Conservation (phyloP, 176 grass and related monocot genomes). For the Lolium multiflorum region DNA sequence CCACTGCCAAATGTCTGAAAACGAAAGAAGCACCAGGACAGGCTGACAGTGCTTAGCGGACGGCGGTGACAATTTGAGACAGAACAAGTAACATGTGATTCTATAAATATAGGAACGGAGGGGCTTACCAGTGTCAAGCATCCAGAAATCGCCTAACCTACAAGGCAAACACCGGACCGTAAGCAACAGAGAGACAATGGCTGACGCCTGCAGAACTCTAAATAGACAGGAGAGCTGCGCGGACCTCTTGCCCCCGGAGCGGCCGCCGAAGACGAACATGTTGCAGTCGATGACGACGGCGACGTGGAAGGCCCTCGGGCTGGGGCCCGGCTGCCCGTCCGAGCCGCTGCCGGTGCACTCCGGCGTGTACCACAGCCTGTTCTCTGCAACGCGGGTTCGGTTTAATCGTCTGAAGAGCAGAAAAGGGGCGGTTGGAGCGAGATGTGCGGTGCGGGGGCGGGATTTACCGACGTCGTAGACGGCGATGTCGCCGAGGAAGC, state of each 20-base stretch:
- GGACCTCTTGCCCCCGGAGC: slow-evolving; percentile 82
- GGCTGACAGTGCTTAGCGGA: background rate
- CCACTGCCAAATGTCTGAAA: slow-evolving; percentile 96
- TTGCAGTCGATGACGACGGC: slow-evolving; percentile 76
- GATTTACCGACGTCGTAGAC: slow-evolving; percentile 84
- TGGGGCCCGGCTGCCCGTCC: slow-evolving; percentile 70
- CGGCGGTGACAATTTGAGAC: background rate
- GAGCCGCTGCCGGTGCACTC: slow-evolving; percentile 74
- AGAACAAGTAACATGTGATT: background rate
- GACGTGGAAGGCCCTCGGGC: slow-evolving; percentile 86
- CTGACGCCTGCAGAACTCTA: background rate
- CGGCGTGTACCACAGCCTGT: slow-evolving; percentile 88
- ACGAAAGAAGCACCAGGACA: slow-evolving; percentile 29
- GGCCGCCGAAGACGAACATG: slow-evolving; percentile 85
- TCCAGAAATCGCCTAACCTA: slow-evolving; percentile 98
- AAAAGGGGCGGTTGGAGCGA: background rate
- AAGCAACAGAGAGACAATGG: slow-evolving; percentile 21
- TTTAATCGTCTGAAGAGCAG: background rate
- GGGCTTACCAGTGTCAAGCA: slow-evolving; percentile 83
- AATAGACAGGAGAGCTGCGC: background rate
- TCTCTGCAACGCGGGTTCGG: slow-evolving; percentile 57
- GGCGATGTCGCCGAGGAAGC: slow-evolving; percentile 75
- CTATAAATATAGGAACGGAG: slow-evolving; percentile 17
- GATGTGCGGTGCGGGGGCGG: background rate
- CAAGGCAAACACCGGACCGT: background rate